Evolutionary conservation across 2,329 filamentous ascomycete species (phyloP).

Genomic region (Stagonosporopsis vannaccii): DNA sequence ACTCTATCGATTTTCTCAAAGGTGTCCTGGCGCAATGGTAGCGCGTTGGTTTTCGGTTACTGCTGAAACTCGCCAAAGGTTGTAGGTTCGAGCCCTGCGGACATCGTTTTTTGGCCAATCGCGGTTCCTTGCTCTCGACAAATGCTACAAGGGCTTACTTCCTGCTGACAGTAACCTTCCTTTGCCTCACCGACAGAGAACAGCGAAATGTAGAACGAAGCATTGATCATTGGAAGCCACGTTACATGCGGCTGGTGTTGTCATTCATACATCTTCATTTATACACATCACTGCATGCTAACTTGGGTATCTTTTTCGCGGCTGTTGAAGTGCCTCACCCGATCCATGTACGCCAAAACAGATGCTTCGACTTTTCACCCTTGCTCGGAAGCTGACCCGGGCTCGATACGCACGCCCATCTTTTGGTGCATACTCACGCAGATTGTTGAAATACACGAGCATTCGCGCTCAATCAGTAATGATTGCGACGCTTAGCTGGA

Average conservation of each 20-base stretch:
- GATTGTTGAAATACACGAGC: slow-evolving; percentile 53
- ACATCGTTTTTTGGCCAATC: slow-evolving; percentile 18
- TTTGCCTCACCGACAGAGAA: no score
- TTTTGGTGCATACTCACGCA: slow-evolving; percentile 32
- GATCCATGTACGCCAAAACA: slow-evolving; percentile 11
- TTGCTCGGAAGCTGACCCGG: not conserved
- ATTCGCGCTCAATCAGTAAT: slow-evolving; percentile 36
- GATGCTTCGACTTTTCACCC: slow-evolving; percentile 15
- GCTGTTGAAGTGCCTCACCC: slow-evolving; percentile 32
- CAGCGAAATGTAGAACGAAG: no score
- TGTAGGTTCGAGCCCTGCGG: slow-evolving; percentile 27
- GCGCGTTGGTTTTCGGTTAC: slow-evolving; percentile 30
- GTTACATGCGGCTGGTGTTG: no score
- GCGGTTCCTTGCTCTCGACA: no score
- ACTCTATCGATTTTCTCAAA: not conserved
- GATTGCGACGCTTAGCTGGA: slow-evolving; percentile 39
- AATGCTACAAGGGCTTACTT: no score
- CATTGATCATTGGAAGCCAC: no score
- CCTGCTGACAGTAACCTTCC: no score
- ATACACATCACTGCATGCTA: slow-evolving; percentile 4
- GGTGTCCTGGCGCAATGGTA: slow-evolving; percentile 31
- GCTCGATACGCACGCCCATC: slow-evolving; percentile 13
- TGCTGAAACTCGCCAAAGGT: slow-evolving; percentile 26
- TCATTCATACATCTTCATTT: slow-evolving; percentile 4
- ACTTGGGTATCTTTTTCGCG: slow-evolving; percentile 27